Conservation (phyloP, 1,139 yeast species). For the Sugiyamaella paludigena region DNA sequence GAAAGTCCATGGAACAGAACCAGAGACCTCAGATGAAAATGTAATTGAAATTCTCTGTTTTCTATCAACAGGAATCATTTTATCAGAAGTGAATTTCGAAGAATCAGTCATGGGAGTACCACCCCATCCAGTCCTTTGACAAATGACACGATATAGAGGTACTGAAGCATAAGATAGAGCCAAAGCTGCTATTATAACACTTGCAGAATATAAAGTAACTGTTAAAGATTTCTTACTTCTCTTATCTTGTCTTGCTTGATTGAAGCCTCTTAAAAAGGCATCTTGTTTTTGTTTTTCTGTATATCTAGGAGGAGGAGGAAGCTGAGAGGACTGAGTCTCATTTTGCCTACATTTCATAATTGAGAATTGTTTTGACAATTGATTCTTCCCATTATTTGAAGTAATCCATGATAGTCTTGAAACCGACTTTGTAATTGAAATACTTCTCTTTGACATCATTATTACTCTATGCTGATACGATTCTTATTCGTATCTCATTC, state of each 20-base stretch:
- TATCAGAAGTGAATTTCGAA: slow-evolving; percentile 78
- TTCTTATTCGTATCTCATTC: too few species aligned
- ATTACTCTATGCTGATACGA: too few species aligned
- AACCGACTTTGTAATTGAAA: too few species aligned
- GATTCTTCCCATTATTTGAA: too few species aligned
- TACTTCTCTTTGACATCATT: too few species aligned
- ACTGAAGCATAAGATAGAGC: slow-evolving; percentile 90
- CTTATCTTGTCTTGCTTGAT: slow-evolving; percentile 35
- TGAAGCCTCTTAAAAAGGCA: slow-evolving; percentile 32
- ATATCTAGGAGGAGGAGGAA: slow-evolving; percentile 2
- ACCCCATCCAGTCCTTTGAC: slow-evolving; percentile 95
- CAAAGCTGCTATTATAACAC: slow-evolving; percentile 67
- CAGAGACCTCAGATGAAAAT: slow-evolving; percentile 90
- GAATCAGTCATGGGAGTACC: slow-evolving; percentile 92
- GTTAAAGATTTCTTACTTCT: slow-evolving; percentile 43
- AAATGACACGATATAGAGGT: slow-evolving; percentile 85
- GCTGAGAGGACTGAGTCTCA: neutral
- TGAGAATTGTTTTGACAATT: neutral
- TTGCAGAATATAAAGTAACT: slow-evolving; percentile 67
- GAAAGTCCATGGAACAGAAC: slow-evolving; percentile 92
- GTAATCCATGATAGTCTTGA: too few species aligned
- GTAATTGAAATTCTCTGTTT: slow-evolving; percentile 76
- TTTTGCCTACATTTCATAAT: neutral
- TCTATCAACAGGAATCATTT: slow-evolving; percentile 82
- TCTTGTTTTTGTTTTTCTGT: slow-evolving; percentile 22